Evolutionary conservation across 768 basidiomycete genomes (phyloP), one percentile per base, ranked within the genome.

Genomic region (Mycena amicta): DNA sequence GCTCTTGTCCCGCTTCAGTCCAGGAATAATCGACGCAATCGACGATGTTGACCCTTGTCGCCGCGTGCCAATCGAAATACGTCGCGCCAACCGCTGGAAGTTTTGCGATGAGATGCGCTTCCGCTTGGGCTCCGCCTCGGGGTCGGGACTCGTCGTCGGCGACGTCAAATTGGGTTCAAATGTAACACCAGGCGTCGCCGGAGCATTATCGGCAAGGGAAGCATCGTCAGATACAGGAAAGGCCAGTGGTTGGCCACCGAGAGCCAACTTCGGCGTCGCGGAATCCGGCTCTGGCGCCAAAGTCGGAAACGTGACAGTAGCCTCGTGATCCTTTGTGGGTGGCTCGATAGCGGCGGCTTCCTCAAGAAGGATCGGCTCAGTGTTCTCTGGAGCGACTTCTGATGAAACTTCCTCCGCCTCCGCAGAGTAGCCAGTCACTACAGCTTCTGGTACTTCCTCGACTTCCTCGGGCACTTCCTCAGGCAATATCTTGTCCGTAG

Each of bases 91-190:
- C 18, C 90, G 82, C 70, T 92, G 90, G 78, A 94, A 90, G 67
- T 93, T 93, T 70, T 94, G 92, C 26, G 90, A 89, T 8, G 90
- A 87, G 57, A 90, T 91, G 20, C 90, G 83, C 68, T 88, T 90
- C 60, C 90, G 80, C 76, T 91, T 92, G 30, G 84, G 84, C 66
- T 90, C 90, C n/a, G 81, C 69, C 3, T 89, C 89, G 1, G 80
- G 80, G 66, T 92, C 89, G 4, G 91, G 89, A 5, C 89, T 85
- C 2, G 83, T 77, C n/a, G 88, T 84, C 2, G 88, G 87, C 3
- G 85, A 80, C 40, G 79, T 76, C 46, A 81, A 74, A 50, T 75
- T 78, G 16, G 80, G 74, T 58, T 84, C 87, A 70, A 93, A 93
- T 2, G 90, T 90, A 23, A 93, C 87, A 33, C 75, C 84, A 23